Base-by-base conservation (phyloP, 78 protist genomes). In the Bigelowiella natans region DNA sequence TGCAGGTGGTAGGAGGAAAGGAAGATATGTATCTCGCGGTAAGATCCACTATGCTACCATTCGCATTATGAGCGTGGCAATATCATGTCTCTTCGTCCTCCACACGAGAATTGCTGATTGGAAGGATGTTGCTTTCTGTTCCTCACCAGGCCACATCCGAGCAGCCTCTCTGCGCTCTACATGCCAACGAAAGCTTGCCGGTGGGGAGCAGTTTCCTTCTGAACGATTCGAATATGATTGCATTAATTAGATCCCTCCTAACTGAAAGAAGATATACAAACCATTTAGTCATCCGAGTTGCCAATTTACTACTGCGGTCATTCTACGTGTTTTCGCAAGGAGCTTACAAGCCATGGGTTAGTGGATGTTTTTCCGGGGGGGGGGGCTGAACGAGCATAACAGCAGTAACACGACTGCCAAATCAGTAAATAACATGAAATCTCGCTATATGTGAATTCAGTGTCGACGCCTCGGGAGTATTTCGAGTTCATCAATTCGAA, bases 291-390 rank as follows among this genome's bases (percentile, higher is more conserved):
- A n/a, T n/a, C n/a, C 87, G 82, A 11, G 38, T 37, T 85, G 11
- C 87, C 87, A 29, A 37, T 94, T 38, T 92, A 91, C 29, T 97
- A 97, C 93, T 96, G 95, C 1, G 99, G 99, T 36, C 40, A 40
- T 94, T 97, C 99, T 31, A 97, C 98, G 1, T 97, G 99, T 95
- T 99, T 99, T 98, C 93, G 99, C 37, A 97, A 98, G 95, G 99
- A 99, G 94, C 99, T 96, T 0, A 99, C 99, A 88, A 39, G 97
- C n/a, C 97, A 95, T 86, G 99, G 99, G 73, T 51, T n/a, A n/a
- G n/a, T n/a, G n/a, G n/a, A n/a, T n/a, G n/a, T n/a, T n/a, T n/a
- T n/a, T n/a, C n/a, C n/a, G n/a, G n/a, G n/a, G n/a, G n/a, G n/a
- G n/a, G n/a, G n/a, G n/a, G n/a, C n/a, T n/a, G n/a, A n/a, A n/a